phyloP scores from a whole-genome alignment of 345 rosid genomes.

The Sisymbrium altissimum region DNA sequence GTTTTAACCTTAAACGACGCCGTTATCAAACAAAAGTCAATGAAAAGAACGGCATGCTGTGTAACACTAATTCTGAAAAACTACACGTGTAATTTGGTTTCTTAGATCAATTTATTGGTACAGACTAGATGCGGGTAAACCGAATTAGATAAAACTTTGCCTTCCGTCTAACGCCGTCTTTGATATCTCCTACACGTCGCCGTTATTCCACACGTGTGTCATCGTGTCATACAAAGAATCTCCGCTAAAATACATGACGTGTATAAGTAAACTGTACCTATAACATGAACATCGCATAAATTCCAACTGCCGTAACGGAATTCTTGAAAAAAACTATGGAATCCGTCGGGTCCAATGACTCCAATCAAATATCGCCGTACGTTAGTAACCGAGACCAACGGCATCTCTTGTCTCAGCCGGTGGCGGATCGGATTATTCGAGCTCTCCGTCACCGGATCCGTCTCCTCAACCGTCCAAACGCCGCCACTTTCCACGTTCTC shows the following conservation, averaged over 20 bases:
- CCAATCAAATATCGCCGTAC: constrained; percentile 35
- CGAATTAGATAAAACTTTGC: neutral
- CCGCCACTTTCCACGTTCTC: constrained; percentile 55
- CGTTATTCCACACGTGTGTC: constrained; percentile 55
- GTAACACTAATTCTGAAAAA: neutral
- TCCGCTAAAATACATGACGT: constrained; percentile 21
- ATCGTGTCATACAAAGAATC: constrained; percentile 45
- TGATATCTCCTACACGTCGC: constrained; percentile 32
- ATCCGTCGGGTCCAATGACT: constrained; percentile 44
- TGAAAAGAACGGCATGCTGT: constrained; percentile 5
- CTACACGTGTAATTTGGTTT: constrained; percentile 4
- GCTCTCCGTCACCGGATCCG: constrained; percentile 67
- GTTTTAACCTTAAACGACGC: constrained; percentile 12
- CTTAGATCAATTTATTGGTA: neutral
- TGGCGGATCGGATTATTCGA: constrained; percentile 57
- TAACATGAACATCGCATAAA: constrained; percentile 5
- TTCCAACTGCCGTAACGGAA: constrained; percentile 1
- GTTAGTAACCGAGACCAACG: constrained; percentile 11
- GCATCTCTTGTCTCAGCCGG: constrained; percentile 40
- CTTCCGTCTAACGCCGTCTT: constrained; percentile 33
- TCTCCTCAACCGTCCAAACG: constrained; percentile 59
- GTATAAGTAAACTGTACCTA: constrained; percentile 4
- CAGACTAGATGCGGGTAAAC: neutral
- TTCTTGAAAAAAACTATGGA: constrained; percentile 41
- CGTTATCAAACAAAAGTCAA: neutral